Base-by-base conservation (phyloP, 768 basidiomycete genomes). In the Mycena galericulata region DNA sequence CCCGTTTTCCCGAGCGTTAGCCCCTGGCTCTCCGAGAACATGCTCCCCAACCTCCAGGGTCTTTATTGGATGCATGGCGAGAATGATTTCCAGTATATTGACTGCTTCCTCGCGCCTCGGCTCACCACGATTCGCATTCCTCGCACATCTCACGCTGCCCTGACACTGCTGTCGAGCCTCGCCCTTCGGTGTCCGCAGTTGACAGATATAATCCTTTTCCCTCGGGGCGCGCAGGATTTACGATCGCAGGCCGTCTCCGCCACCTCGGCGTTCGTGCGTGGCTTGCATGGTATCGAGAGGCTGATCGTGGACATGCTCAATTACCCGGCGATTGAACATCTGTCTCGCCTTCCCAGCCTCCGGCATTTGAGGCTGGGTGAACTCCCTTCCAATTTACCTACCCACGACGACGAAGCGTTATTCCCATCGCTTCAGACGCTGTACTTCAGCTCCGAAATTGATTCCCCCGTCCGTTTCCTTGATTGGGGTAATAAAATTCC, bases 361-460 rank as follows among this genome's bases (percentile, higher is more conserved):
- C 27, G 30, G 36, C 29, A 32, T 26, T 46, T 62, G 41, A 34
- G 29, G 7, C 22, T 54, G 4, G 41, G 40, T 11, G 40, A 5
- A 24, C 50, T 62, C 14, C 40, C 50, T 6, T 7, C 51, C 62
- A 26, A 20, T 6, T 36, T 34, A n/a, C 40, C 50, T 4, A 2
- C 41, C 3, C 32, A 11, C 9, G 18, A 20, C 22, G 26, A 54
- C 12, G 27, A 26, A 11, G 24, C 27, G 22, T 2, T 26, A 30
- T 62, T 62, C 30, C 29, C 41, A 1, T 45, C 41, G n/a, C 62
- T 62, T 45, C 62, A 24, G 26, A 50, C 36, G 38, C 32, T 62
- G 9, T 20, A 51, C 49, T 30, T 63, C 36, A 29, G 30, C 22
- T 54, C 53, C 20, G 41, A 34, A 47, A 55, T 54, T 22, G 60